phyloP scores from a whole-genome alignment of 192 early-diverging fungal genomes.

The Coemansia sp. region DNA sequence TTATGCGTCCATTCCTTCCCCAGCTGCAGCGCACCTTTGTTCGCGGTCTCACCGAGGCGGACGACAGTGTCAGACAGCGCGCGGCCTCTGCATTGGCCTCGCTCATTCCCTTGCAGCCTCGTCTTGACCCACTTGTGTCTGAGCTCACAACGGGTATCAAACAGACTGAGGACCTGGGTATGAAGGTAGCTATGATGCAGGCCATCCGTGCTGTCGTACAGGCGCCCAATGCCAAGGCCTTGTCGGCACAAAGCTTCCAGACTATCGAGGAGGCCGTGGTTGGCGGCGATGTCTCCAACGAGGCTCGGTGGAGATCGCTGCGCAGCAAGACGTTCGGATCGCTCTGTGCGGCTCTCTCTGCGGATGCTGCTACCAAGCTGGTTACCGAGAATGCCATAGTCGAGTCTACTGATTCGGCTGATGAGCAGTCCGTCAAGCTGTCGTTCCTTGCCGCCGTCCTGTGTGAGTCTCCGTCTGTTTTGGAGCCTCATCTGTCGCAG shows the following conservation, averaged over 20 bases:
- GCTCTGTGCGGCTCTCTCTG: slow-evolving; percentile 24
- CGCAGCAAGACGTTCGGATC: slow-evolving; percentile 34
- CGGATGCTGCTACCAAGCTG: slow-evolving; percentile 11
- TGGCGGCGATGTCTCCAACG: slow-evolving; percentile 1
- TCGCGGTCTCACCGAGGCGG: slow-evolving; percentile 76
- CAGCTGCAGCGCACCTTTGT: slow-evolving; percentile 97
- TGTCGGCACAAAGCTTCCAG: slow-evolving; percentile 33
- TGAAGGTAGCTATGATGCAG: slow-evolving; percentile 30
- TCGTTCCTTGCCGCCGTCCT: slow-evolving; percentile 70
- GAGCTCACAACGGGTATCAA: slow-evolving; percentile 28
- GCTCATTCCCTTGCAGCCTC: slow-evolving; percentile 42
- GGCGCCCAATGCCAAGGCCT: slow-evolving; percentile 20
- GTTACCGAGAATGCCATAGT: slow-evolving; percentile 19
- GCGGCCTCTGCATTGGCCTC: slow-evolving; percentile 74
- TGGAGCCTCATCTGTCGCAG: slow-evolving; percentile 56
- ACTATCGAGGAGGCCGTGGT: slow-evolving; percentile 26
- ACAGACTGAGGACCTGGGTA: slow-evolving; percentile 21
- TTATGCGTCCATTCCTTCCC: slow-evolving; percentile 95
- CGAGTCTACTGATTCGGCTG: slow-evolving; percentile 6
- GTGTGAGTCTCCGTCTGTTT: slow-evolving; percentile 58
- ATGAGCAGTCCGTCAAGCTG: slow-evolving; percentile 65
- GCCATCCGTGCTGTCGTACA: slow-evolving; percentile 27
- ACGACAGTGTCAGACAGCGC: slow-evolving; percentile 72
- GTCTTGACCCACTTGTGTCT: slow-evolving; percentile 42
- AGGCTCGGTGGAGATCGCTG: slow-evolving; percentile 26